These are phyloP conservation scores for Clitopilus hobsonii DNA, from an alignment of 768 basidiomycete species.

Conservation along the genomic window DNA sequence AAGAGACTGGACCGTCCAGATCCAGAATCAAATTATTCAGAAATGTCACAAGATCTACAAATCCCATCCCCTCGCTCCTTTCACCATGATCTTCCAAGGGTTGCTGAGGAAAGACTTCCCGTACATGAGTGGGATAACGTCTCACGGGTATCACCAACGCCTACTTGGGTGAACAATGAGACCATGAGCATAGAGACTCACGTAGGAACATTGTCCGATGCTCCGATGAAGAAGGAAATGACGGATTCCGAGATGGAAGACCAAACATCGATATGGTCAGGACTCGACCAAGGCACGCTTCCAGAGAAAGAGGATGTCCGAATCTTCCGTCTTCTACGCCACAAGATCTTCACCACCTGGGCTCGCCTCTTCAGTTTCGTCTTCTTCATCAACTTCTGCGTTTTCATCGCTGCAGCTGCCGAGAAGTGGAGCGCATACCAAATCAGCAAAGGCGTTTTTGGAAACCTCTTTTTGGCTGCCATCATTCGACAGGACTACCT, in stretches of 20 bases:
- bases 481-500: slow-evolving; percentile 54
- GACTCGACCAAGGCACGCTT: slow-evolving; percentile 43
- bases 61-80: not conserved
- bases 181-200: not conserved
- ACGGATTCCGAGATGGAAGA: slow-evolving; percentile 19
- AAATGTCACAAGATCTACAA: not conserved
- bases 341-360: slow-evolving; percentile 52
- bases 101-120: not conserved
- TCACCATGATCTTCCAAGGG: not conserved
- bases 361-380: slow-evolving; percentile 55
- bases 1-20: not conserved
- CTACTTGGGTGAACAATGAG: not conserved
- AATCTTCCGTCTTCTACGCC: slow-evolving; percentile 44
- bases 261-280: slow-evolving; percentile 41
- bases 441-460: slow-evolving; percentile 35
- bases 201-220: not conserved
- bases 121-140: not conserved
- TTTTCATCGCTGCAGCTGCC: slow-evolving; percentile 40
- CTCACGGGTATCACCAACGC: not conserved
- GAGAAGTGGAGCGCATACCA: slow-evolving; percentile 28
- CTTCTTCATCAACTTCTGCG: slow-evolving; percentile 47
- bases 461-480: slow-evolving; percentile 43
- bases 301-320: slow-evolving; percentile 47
- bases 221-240: slow-evolving; percentile 14
- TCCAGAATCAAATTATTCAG: not conserved